Percentiles rank a stretch among this genome's conserved stretches.
These are phyloP conservation scores for Eutrema heterophyllum DNA, from an alignment of 345 rosid genomes.

Conservation along the genomic window DNA sequence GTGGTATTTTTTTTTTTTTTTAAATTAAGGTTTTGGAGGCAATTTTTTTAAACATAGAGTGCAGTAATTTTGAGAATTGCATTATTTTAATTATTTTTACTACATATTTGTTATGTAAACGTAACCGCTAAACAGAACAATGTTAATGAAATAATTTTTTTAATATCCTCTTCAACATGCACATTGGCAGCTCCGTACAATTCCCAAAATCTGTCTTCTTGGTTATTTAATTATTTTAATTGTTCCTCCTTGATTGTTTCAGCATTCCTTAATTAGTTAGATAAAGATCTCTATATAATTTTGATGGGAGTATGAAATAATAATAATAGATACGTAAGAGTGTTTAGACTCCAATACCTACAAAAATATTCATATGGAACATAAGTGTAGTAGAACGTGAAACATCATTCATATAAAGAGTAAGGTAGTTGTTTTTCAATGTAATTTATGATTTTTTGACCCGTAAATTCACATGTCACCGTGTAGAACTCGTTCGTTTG, in stretches of 20 bases:
- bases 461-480: not conserved
- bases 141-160: not conserved
- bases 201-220: not conserved
- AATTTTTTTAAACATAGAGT: not conserved
- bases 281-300: conserved; percentile 8
- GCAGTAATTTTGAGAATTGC: not conserved
- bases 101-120: not conserved
- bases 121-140: not conserved
- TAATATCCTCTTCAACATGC: not conserved
- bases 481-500: conserved; percentile 2
- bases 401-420: conserved; percentile 12
- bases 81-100: too few relatives aligned
- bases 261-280: conserved; percentile 17
- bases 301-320: not conserved
- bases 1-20: not conserved
- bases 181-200: not conserved
- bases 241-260: not conserved
- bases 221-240: not conserved
- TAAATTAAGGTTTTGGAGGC: not conserved
- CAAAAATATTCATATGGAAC: conserved; percentile 16
- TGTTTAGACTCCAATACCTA: conserved; percentile 13
- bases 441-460: not conserved
- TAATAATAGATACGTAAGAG: not conserved
- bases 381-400: conserved; percentile 29
- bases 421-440: conserved; percentile 4